Percentiles rank a stretch among this genome's conserved stretches.
Evolutionary conservation across 2,329 filamentous ascomycete species (phyloP).

Genomic region (Penicillium sp.): DNA sequence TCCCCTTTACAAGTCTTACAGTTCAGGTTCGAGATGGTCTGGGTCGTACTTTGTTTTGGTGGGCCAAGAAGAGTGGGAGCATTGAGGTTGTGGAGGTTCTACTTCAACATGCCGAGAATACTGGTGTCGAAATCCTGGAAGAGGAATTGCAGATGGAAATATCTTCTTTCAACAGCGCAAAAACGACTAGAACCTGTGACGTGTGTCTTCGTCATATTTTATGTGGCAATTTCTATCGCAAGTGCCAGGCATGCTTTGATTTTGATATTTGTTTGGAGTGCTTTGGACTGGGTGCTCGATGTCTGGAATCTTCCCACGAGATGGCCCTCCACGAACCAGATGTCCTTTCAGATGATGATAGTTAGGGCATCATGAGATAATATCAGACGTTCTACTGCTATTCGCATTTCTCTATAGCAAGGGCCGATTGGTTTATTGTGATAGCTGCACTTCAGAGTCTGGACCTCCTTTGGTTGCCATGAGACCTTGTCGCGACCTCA

Average conservation of each 20-base stretch:
- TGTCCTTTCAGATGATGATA: neutral
- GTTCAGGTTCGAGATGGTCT: neutral
- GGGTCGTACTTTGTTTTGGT: neutral
- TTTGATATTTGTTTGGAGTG: neutral
- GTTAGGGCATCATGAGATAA: neutral
- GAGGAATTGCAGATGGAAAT: neutral
- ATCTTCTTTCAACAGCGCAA: rapidly evolving
- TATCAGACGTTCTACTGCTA: neutral
- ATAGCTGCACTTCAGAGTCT: no score
- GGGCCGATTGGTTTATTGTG: no score
- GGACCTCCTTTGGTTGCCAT: no score
- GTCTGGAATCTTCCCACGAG: neutral
- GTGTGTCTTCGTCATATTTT: neutral
- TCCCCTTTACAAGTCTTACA: neutral
- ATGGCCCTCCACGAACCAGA: neutral
- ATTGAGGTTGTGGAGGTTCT: neutral
- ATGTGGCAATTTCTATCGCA: neutral
- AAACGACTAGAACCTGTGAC: neutral
- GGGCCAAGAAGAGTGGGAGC: neutral
- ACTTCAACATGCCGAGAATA: neutral
- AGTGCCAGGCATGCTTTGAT: neutral
- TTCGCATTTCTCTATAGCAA: no score
- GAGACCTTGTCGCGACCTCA: no score
- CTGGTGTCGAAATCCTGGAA: neutral
- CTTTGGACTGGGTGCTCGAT: neutral